Evolutionary conservation across 257 asterid species (phyloP), one percentile per base, ranked within the genome.

Genomic region (Agastache rugosa): DNA sequence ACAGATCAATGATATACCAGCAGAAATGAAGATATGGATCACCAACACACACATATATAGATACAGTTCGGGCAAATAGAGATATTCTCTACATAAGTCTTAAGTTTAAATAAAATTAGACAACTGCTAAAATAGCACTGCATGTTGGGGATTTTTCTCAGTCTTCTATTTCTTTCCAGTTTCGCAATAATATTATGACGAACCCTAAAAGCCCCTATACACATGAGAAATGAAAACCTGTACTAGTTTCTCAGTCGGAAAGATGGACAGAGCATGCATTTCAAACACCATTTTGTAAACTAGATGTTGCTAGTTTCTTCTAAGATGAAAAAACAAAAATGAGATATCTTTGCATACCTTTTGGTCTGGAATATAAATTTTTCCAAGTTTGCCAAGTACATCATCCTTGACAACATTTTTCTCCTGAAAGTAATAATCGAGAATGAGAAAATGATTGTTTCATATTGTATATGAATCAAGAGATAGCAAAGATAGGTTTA

Each of bases 341-440:
- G 29, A 77, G 37, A 53, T 58, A 19, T 22, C 22, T 42, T 59
- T 19, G 12, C 44, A 75, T 86, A 90, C 97, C 99, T 89, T 77
- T 64, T 92, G 97, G 78, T 94, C 90, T 5, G 99, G 99, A 63
- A 94, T 83, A 76, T 90, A 91, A 34, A 94, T 81, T 87, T 92
- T 90, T 74, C 97, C 99, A 54, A 86, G 69, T 84, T 94, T 94
- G 19, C 99, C 97, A 27, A 86, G 82, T 9, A 90, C 80, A 53
- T 87, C 79, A 89, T 92, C 99, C 83, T 84, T 86, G 74, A 74
- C 80, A 15, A 94, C 97, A 83, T 94, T 94, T 79, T 94, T 94
- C 97, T 84, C 99, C 97, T 94, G 92, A 50, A 85, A 75, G 73
- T 20, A 66, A 71, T 50, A 39, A 51, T 23, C 19, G 37, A 37